phyloP scores from a whole-genome alignment of 2,329 filamentous ascomycete species.

The Fusarium chlamydosporum region DNA sequence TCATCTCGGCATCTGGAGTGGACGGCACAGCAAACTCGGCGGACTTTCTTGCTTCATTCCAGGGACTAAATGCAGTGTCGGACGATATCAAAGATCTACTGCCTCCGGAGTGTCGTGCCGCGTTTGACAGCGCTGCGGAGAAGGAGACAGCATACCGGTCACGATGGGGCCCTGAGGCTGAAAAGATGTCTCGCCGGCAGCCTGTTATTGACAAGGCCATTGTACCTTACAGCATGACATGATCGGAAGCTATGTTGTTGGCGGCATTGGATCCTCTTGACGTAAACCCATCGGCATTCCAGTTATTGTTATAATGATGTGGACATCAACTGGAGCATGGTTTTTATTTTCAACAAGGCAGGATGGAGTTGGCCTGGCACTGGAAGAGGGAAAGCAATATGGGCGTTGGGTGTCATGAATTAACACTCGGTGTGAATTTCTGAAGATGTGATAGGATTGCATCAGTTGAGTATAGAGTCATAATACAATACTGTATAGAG shows the following conservation, averaged over 20 bases:
- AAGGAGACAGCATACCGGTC: conserved; percentile 80
- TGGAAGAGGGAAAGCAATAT: conserved; percentile 23
- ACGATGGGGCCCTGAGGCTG: conserved; percentile 78
- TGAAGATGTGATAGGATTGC: conserved; percentile 6
- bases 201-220: conserved; percentile 75
- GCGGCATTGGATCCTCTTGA: neutral
- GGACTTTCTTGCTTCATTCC: conserved; percentile 67
- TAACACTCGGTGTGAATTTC: conserved; percentile 29
- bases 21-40: conserved; percentile 61
- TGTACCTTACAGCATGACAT: conserved; percentile 68
- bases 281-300: neutral
- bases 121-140: conserved; percentile 76
- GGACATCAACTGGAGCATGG: conserved; percentile 4
- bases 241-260: conserved; percentile 8
- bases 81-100: conserved; percentile 76
- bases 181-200: conserved; percentile 65
- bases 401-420: conserved; percentile 44
- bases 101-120: conserved; percentile 77
- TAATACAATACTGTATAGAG: conserved; percentile 20
- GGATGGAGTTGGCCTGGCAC: conserved; percentile 16
- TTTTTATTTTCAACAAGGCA: conserved; percentile 13
- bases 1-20: conserved; percentile 60
- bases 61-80: conserved; percentile 74
- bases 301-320: conserved; percentile 1
- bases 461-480: conserved; percentile 6